phyloP scores from a whole-genome alignment of 345 rosid genomes.

The Eucalyptus coolabah region DNA sequence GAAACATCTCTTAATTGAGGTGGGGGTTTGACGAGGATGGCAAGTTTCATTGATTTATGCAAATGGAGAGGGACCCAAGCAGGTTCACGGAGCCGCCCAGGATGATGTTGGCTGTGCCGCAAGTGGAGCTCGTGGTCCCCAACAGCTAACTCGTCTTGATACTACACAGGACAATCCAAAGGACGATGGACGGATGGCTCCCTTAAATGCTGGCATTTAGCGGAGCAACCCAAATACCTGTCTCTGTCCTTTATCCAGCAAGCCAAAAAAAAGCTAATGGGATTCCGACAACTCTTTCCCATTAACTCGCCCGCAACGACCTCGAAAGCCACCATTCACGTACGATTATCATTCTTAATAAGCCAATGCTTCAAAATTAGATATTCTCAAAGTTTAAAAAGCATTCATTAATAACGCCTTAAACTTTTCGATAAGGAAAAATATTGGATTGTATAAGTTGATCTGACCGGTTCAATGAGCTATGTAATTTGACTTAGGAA shows the following conservation, averaged over 20 bases:
- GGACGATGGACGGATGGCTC: neutral
- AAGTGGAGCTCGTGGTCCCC: neutral
- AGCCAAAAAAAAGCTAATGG: neutral
- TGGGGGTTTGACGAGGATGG: neutral
- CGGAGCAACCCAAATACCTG: neutral
- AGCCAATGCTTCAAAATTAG: neutral
- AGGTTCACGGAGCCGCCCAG: neutral
- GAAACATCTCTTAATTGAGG: neutral
- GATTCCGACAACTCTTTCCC: neutral
- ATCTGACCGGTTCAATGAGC: neutral
- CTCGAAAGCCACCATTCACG: neutral
- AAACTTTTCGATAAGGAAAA: neutral
- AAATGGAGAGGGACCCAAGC: neutral
- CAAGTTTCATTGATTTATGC: neutral
- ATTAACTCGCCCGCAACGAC: neutral
- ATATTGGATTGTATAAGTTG: neutral
- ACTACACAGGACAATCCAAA: neutral
- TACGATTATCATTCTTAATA: neutral
- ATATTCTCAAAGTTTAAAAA: neutral
- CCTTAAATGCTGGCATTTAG: neutral
- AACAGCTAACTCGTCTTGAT: neutral
- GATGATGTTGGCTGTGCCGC: neutral
- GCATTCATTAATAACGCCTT: neutral
- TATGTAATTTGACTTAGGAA: neutral
- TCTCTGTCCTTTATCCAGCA: no score